Percentiles rank a stretch among this genome's conserved stretches.
Conservation (phyloP, 768 basidiomycete genomes). For the Paxillus ammoniavirescens region DNA sequence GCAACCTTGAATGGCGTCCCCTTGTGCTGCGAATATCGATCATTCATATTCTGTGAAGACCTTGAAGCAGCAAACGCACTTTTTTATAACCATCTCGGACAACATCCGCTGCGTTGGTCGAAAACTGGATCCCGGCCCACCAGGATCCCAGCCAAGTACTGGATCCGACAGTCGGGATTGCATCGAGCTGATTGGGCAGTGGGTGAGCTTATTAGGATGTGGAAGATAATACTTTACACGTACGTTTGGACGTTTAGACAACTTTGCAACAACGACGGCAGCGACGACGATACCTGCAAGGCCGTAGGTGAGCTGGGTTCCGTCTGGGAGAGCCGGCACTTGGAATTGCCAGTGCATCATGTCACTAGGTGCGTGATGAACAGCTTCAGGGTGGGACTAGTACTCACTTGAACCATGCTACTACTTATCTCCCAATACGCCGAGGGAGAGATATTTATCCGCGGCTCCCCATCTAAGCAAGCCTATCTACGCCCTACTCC, state of each 20-base stretch:
- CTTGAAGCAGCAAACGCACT: constrained; percentile 12
- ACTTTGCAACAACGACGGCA: neutral
- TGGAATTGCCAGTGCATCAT: no score
- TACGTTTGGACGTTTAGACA: constrained; percentile 2
- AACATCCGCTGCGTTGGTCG: constrained; percentile 17
- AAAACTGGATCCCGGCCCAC: constrained; percentile 15
- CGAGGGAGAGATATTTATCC: no score
- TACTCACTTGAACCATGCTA: no score
- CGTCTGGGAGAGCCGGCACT: neutral
- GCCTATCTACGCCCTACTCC: no score
- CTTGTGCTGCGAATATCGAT: constrained; percentile 20
- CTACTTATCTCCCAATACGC: no score
- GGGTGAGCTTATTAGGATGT: no score
- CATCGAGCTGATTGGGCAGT: constrained; percentile 10
- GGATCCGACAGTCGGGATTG: constrained; percentile 31
- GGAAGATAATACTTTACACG: neutral
- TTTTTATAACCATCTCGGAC: constrained; percentile 32
- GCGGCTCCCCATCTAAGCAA: no score
- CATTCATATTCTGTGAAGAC: neutral
- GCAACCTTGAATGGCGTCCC: constrained; percentile 31
- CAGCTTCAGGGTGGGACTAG: no score
- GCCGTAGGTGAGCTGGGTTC: neutral
- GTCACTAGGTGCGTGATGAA: no score
- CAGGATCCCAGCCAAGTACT: constrained; percentile 28
- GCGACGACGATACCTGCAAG: neutral